Evolutionary conservation across 306 rosid genomes (phyloP).

Genomic region (Pyrus betulifolia): DNA sequence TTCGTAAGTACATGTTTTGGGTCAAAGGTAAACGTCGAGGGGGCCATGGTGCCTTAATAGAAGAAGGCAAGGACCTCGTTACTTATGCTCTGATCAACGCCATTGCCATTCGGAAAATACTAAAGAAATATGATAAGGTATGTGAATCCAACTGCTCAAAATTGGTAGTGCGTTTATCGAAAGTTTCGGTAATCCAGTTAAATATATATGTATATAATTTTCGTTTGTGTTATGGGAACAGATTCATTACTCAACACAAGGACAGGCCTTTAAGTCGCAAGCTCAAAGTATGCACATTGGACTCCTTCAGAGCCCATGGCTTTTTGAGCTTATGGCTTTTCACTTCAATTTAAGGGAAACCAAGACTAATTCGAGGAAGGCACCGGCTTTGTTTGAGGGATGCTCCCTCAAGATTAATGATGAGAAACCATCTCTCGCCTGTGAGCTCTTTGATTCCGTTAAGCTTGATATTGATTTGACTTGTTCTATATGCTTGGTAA

Average conservation of each 20-base stretch:
- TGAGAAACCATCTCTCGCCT: constrained; percentile 76
- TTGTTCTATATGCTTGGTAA: constrained; percentile 93
- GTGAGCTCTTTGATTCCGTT: constrained; percentile 75
- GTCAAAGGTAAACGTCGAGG: constrained; percentile 46
- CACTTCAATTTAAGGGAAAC: constrained; percentile 78
- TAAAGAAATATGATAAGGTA: constrained; percentile 93
- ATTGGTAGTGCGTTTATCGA: background rate
- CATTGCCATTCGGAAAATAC: constrained; percentile 71
- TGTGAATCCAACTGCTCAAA: background rate
- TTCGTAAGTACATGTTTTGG: constrained; percentile 64
- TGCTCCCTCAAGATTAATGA: constrained; percentile 57
- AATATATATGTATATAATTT: too few species aligned
- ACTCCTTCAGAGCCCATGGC: constrained; percentile 96
- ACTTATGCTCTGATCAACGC: constrained; percentile 82
- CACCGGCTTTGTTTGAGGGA: constrained; percentile 52
- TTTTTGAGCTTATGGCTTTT: constrained; percentile 90
- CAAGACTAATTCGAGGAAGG: constrained; percentile 29
- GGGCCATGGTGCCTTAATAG: constrained; percentile 38
- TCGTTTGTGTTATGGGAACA: constrained; percentile 16
- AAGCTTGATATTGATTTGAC: constrained; percentile 77
- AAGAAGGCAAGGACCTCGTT: constrained; percentile 87
- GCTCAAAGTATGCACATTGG: constrained; percentile 76
- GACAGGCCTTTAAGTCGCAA: constrained; percentile 77
- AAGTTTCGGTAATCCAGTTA: background rate
- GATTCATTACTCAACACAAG: constrained; percentile 94